phyloP scores from a whole-genome alignment of 2,329 filamentous ascomycete species.

The Colletotrichum truncatum region DNA sequence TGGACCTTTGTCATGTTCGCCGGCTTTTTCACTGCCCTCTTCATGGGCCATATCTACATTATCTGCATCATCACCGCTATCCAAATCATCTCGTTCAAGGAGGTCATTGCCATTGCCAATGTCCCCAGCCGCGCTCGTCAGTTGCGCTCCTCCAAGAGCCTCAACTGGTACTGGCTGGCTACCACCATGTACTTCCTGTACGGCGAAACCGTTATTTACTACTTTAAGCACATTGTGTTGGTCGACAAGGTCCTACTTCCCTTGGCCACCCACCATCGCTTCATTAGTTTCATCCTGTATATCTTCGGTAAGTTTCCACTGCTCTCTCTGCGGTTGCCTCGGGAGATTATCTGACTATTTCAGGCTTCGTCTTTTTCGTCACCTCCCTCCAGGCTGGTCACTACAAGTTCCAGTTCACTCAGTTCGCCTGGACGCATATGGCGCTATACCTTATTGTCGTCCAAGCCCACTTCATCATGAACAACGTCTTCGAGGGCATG shows the following conservation, averaged over 20 bases:
- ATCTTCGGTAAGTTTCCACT: conserved; percentile 78
- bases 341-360: conserved; percentile 40
- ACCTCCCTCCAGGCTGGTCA: conserved; percentile 92
- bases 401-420: conserved; percentile 98
- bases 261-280: conserved; percentile 95
- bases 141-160: conserved; percentile 90
- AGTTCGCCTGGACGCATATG: conserved; percentile 99
- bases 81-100: conserved; percentile 98
- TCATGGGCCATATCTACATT: conserved; percentile 97
- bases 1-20: conserved; percentile 99
- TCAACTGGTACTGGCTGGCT: conserved; percentile 99
- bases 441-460: conserved; percentile 97
- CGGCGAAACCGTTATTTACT: conserved; percentile 98
- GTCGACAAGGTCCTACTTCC: conserved; percentile 94
- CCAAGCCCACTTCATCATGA: conserved; percentile 99
- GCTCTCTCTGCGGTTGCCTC: not conserved
- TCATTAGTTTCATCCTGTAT: conserved; percentile 99
- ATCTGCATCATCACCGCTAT: conserved; percentile 91
- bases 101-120: conserved; percentile 97
- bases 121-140: conserved; percentile 92
- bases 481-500: conserved; percentile 99
- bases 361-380: conserved; percentile 98
- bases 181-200: conserved; percentile 99
- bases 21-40: conserved; percentile 89
- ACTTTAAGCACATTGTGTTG: conserved; percentile 98